phyloP scores from a whole-genome alignment of 345 rosid genomes.

The Lumnitzera racemosa region DNA sequence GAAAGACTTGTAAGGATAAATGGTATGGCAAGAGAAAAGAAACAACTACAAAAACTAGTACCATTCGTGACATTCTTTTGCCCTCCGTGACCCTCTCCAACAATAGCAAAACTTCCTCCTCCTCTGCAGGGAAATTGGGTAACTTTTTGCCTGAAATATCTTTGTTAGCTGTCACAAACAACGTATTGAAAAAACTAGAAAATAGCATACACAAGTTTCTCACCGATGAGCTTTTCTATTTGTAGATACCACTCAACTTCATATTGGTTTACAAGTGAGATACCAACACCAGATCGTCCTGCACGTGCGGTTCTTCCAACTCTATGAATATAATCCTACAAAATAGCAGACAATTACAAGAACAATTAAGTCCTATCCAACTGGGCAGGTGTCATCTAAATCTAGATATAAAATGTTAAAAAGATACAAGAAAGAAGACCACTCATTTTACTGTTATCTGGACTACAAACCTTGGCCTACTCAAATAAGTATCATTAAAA shows the following conservation, averaged over 20 bases:
- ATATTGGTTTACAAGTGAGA: slow-evolving; percentile 84
- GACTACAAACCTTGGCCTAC: too few relatives aligned
- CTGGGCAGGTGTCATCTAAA: not conserved
- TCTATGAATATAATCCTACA: slow-evolving; percentile 82
- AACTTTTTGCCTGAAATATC: slow-evolving; percentile 59
- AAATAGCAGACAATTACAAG: slow-evolving; percentile 8
- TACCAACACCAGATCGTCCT: slow-evolving; percentile 91
- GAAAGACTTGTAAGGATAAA: not conserved
- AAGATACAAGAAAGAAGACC: too few relatives aligned
- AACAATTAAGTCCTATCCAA: not conserved
- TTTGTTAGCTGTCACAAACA: not conserved
- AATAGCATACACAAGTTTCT: slow-evolving; percentile 3
- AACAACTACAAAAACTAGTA: slow-evolving; percentile 7
- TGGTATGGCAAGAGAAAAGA: not conserved
- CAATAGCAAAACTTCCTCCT: slow-evolving; percentile 70
- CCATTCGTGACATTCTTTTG: slow-evolving; percentile 53
- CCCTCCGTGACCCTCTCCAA: slow-evolving; percentile 62
- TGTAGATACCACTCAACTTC: slow-evolving; percentile 89
- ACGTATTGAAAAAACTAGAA: too few relatives aligned
- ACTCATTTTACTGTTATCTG: too few relatives aligned
- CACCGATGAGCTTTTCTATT: slow-evolving; percentile 88
- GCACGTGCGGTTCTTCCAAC: slow-evolving; percentile 95
- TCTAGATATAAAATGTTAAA: too few relatives aligned
- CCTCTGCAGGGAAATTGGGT: slow-evolving; percentile 59
- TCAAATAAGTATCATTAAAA: not conserved